These are phyloP conservation scores for Isochrysis galbana DNA, from an alignment of 78 protist species.

Conservation along the genomic window DNA sequence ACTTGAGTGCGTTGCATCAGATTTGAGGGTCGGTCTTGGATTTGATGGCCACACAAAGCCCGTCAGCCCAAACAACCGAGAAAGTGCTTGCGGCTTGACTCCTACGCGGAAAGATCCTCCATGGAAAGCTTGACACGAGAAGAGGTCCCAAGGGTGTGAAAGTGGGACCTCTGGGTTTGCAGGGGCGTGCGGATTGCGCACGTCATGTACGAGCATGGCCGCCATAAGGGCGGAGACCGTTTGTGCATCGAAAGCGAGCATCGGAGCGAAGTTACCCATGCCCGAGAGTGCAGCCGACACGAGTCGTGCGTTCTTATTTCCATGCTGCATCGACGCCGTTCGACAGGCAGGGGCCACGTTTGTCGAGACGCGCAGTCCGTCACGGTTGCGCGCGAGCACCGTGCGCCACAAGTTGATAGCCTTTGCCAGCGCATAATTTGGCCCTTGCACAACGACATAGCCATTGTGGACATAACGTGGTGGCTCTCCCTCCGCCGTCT, in stretches of 20 bases:
- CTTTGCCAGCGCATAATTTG: not conserved
- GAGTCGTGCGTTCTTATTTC: not conserved
- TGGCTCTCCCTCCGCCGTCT: not conserved
- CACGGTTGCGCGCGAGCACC: not conserved
- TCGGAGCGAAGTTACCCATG: not conserved
- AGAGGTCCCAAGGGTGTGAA: not conserved
- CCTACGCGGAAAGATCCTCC: not conserved
- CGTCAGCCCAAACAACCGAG: not conserved
- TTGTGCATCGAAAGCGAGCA: not conserved
- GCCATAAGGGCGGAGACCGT: not conserved
- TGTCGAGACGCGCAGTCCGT: not conserved
- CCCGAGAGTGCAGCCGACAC: not conserved
- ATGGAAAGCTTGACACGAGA: not conserved
- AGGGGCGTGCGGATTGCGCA: not conserved
- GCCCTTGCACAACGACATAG: not conserved
- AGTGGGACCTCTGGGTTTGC: not conserved
- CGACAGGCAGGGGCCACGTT: not conserved
- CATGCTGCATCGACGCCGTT: not conserved
- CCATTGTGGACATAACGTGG: not conserved
- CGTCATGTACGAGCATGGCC: not conserved
- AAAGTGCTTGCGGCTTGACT: not conserved
- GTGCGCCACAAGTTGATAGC: not conserved
- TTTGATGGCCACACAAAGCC: not conserved
- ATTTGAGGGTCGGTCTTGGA: not conserved
- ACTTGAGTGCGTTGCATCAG: too few species aligned